Percentiles rank a stretch among this genome's conserved stretches.
Conservation (phyloP, 108 stramenopile genomes). For the Thalassiosira profunda region DNA sequence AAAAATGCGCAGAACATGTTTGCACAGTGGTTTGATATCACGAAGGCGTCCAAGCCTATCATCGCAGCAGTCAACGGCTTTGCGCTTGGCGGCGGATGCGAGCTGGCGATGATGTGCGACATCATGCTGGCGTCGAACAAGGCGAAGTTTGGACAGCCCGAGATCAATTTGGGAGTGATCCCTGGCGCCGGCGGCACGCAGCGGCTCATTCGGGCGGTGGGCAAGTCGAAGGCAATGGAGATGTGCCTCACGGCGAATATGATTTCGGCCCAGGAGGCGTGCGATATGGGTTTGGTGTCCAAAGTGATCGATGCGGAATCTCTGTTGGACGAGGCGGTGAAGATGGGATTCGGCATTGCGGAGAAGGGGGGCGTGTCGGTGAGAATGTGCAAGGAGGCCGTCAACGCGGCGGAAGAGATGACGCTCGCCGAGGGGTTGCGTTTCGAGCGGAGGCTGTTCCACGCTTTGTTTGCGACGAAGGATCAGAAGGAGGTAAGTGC, state of each 20-base stretch:
- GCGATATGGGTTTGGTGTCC: slow-evolving; percentile 91
- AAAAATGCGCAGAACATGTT: slow-evolving; percentile 99
- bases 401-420: slow-evolving; percentile 97
- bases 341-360: slow-evolving; percentile 93
- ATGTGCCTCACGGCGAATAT: slow-evolving; percentile 96
- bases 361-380: slow-evolving; percentile 86
- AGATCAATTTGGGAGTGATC: slow-evolving; percentile 98
- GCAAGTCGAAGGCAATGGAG: slow-evolving; percentile 99
- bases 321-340: slow-evolving; percentile 88
- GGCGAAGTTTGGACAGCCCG: slow-evolving; percentile 98
- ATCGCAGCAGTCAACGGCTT: slow-evolving; percentile 98
- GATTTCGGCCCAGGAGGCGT: slow-evolving; percentile 92
- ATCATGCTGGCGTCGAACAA: slow-evolving; percentile 94
- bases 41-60: slow-evolving; percentile 82
- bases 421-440: slow-evolving; percentile 92
- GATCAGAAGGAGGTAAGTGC: slow-evolving; percentile 96
- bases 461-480: slow-evolving; percentile 95
- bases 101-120: slow-evolving; percentile 99
- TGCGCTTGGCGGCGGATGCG: slow-evolving; percentile 98
- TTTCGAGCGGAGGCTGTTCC: slow-evolving; percentile 97
- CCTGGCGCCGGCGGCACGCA: slow-evolving; percentile 98
- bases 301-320: slow-evolving; percentile 83
- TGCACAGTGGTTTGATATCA: slow-evolving; percentile 89
- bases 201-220: slow-evolving; percentile 94
- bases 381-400: slow-evolving; percentile 95